Evolutionary conservation across 805 yeast species (phyloP), one percentile per base, ranked within the genome.

Genomic region (Ascoidea tarda): DNA sequence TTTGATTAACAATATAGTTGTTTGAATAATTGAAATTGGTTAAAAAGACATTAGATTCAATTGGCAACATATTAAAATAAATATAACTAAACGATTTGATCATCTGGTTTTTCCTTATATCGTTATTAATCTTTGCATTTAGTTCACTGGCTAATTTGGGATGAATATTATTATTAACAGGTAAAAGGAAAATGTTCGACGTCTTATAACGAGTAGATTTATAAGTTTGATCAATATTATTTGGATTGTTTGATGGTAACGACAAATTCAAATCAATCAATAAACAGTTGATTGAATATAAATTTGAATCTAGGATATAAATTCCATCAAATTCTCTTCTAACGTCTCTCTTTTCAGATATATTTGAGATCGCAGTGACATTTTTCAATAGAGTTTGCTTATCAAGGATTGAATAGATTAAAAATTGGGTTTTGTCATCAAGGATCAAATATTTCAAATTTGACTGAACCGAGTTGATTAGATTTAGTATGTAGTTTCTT

Each of bases 261-360:
- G 72, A 69, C 6, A 77, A 75, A 5, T 75, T 65, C 58, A 75
- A 85, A 66, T 93, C 99, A 0, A 90, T 81, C 49, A 79, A 66
- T 21, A 93, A 73, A 66, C 98, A 90, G 53, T 82, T 83, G 54
- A 88, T 68, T 46, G 83, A 78, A 67, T 77, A 87, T 44, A 69
- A 66, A 5, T 80, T 67, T 0, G 95, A 89, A 50, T 84, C 86
- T 16, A 88, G 66, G 32, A 93, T 68, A 66, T 93, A 93, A 6
- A 93, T 70, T 5, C 89, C 97, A 58, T 84, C 91, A 48, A 87
- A 73, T 16, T 81, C 79, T 1, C 77, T 66, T 63, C 81, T 82
- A 16, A 80, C 74, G 47, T 76, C 76, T 57, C 95, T 73, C 47
- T 68, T 70, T 32, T 76, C 71, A 58, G 84, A 91, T 16, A 87